Evolutionary conservation across 257 asterid genomes (phyloP), one percentile per base, ranked within the genome.

Genomic region (Nicotiana tabacum): DNA sequence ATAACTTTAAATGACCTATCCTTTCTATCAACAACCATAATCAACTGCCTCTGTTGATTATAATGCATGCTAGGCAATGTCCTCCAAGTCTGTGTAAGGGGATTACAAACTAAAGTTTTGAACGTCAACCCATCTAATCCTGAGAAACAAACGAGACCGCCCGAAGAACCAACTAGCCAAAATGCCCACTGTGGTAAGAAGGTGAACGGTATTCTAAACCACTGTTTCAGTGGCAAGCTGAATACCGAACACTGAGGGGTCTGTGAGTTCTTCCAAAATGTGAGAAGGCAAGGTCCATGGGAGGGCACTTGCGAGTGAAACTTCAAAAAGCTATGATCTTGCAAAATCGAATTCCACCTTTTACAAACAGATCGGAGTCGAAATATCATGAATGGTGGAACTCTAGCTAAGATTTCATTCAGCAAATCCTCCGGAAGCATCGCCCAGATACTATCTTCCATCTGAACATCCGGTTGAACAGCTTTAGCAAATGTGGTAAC

Each of bases 121-220:
- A 96, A 96, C 56, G 89, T 89, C 83, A 86, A 78, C 4, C 97
- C 97, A 83, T 96, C 99, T 57, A 94, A 79, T 6, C 99, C 99
- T 0, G 99, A 92, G 85, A 96, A 94, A 81, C 99, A 96, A 17
- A 94, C 94, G 35, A 96, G 95, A 16, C 99, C 99, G 5, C 98
- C 97, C 1, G 99, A 96, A 70, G 99, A 96, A 81, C 99, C 99
- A n/a, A 96, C 98, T 87, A 96, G 62, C 98, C 98, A 94, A 84
- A 90, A 93, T 16, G 98, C 97, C 99, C 99, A 96, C 11, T 81
- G 92, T 0, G 99, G 99, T 46, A 96, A 90, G 86, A 96, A 96
- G 0, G 90, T 89, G 80, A 96, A 96, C 1, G 98, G 99, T 76
- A 96, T 91, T 81, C 97, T 90, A 85, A 94, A 96, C 98, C 98